Evolutionary conservation across 805 yeast species (phyloP).

Genomic region (Nakazawaea pomicola): DNA sequence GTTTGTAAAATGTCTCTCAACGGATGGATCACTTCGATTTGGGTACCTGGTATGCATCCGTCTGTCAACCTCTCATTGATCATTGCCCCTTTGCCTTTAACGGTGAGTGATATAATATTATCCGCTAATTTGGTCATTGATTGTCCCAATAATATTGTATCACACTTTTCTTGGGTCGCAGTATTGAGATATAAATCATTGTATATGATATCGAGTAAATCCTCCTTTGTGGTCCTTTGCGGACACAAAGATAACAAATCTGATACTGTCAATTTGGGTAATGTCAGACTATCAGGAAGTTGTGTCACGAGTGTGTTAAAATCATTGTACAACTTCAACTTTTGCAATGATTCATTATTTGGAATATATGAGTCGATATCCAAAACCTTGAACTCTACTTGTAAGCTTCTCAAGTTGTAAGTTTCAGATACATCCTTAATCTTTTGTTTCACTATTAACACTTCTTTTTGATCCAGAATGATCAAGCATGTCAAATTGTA

Average conservation of each 20-base stretch:
- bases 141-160: slow-evolving; percentile 67
- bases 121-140: slow-evolving; percentile 83
- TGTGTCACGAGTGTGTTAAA: slow-evolving; percentile 16
- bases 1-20: slow-evolving; percentile 67
- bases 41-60: slow-evolving; percentile 27
- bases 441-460: slow-evolving; percentile 6
- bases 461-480: slow-evolving; percentile 10
- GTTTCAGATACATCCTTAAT: slow-evolving; percentile 16
- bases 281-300: slow-evolving; percentile 8
- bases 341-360: slow-evolving; percentile 24
- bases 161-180: slow-evolving; percentile 40
- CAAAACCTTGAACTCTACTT: slow-evolving; percentile 34
- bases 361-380: slow-evolving; percentile 36
- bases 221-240: slow-evolving; percentile 62
- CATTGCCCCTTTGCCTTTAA: slow-evolving; percentile 79
- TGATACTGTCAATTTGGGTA: slow-evolving; percentile 18
- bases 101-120: slow-evolving; percentile 70
- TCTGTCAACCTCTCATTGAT: slow-evolving; percentile 51
- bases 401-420: slow-evolving; percentile 20
- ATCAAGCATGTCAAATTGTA: slow-evolving; percentile 28
- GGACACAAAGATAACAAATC: slow-evolving; percentile 36
- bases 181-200: slow-evolving; percentile 40
- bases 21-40: slow-evolving; percentile 56
- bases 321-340: slow-evolving; percentile 29
- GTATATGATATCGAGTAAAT: slow-evolving; percentile 44